Evolutionary conservation across 1,284 basidiomycete species (phyloP).

Genomic region (Porphyrellus sp.): DNA sequence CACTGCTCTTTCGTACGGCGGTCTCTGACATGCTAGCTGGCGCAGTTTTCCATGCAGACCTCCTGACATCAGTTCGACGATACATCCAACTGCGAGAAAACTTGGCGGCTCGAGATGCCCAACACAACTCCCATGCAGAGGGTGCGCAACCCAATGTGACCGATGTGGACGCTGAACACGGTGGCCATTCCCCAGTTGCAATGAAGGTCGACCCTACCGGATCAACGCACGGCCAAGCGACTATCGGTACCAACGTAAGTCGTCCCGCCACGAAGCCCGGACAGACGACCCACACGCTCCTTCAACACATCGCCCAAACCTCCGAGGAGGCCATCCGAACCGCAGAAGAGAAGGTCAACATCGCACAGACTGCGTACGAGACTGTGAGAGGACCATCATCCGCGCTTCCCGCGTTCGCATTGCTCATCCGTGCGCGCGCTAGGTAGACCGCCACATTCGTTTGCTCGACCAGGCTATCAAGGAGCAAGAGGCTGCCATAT

Average conservation of each 20-base stretch:
- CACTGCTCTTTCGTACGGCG: background rate
- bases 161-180: background rate
- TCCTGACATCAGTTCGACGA: slow-evolving; percentile 42
- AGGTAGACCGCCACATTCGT: slow-evolving; percentile 71
- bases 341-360: slow-evolving; percentile 70
- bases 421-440: slow-evolving; percentile 3
- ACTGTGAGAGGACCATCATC: slow-evolving; percentile 45
- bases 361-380: slow-evolving; percentile 66
- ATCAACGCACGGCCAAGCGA: background rate
- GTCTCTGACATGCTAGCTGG: slow-evolving; percentile 7
- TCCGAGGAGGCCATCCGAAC: slow-evolving; percentile 59
- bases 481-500: slow-evolving; percentile 63
- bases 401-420: background rate
- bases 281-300: slow-evolving; percentile 45
- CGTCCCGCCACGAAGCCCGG: slow-evolving; percentile 13
- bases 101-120: slow-evolving; percentile 6
- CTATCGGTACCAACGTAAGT: background rate
- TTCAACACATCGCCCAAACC: slow-evolving; percentile 56
- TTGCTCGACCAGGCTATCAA: slow-evolving; percentile 70
- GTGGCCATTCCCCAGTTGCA: background rate
- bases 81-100: slow-evolving; percentile 43
- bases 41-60: slow-evolving; percentile 40
- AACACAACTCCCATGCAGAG: background rate
- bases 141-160: background rate
- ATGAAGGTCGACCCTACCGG: slow-evolving; percentile 7